Conservation (phyloP, 768 basidiomycete genomes). For the Hygrophoropsis aurantiaca region DNA sequence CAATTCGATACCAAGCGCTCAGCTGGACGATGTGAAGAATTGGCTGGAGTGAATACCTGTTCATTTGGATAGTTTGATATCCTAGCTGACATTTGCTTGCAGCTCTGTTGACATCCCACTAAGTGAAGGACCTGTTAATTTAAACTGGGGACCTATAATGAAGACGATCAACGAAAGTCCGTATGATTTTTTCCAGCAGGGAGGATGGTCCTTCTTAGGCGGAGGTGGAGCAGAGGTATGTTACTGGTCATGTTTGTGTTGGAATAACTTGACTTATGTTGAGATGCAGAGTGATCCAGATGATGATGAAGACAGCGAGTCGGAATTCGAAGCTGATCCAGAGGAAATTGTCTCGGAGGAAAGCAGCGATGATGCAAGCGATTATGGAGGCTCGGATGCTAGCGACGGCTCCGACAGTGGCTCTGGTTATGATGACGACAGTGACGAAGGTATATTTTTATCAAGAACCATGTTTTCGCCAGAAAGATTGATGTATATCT, state of each 20-base stretch:
- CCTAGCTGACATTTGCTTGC: conserved; percentile 9
- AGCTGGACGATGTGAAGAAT: conserved; percentile 97
- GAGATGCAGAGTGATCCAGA: conserved; percentile 57
- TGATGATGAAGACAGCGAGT: conserved; percentile 64
- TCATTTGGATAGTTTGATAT: background rate
- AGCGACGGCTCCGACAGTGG: conserved; percentile 61
- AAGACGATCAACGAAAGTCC: conserved; percentile 97
- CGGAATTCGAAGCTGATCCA: conserved; percentile 59
- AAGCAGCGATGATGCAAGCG: conserved; percentile 55
- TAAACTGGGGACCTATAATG: conserved; percentile 99
- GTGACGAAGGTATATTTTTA: conserved; percentile 71
- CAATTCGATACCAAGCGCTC: conserved; percentile 88
- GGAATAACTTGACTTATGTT: conserved; percentile 39
- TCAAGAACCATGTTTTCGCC: background rate
- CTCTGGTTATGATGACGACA: conserved; percentile 63
- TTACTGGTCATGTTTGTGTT: conserved; percentile 8
- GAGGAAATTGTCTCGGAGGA: conserved; percentile 42
- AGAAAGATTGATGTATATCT: conserved; percentile 6
- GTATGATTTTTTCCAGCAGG: conserved; percentile 90
- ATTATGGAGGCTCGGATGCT: conserved; percentile 50
- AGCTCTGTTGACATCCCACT: conserved; percentile 97
- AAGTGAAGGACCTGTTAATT: conserved; percentile 93
- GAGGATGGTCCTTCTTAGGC: conserved; percentile 94
- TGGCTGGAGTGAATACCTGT: conserved; percentile 80
- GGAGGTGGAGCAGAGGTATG: conserved; percentile 70